phyloP scores from a whole-genome alignment of 352 stramenopile genomes.

The Phytophthora quininea region DNA sequence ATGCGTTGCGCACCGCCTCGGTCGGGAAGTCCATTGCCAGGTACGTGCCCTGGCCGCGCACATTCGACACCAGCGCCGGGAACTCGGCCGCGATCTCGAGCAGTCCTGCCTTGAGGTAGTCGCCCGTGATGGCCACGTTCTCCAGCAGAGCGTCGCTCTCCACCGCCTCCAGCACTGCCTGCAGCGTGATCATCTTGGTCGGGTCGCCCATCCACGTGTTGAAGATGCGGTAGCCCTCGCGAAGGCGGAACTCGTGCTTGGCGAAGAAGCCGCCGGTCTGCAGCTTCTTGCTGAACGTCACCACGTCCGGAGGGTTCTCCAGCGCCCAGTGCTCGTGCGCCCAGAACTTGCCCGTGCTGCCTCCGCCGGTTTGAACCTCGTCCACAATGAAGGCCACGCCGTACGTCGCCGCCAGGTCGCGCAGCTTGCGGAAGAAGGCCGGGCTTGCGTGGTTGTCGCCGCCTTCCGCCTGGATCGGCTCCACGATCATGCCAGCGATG shows the following conservation, averaged over 20 bases:
- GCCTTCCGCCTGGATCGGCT: conserved; percentile 84
- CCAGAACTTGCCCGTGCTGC: conserved; percentile 87
- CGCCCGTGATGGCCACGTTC: conserved; percentile 75
- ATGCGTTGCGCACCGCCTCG: conserved; percentile 62
- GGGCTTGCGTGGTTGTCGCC: conserved; percentile 82
- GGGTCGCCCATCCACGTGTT: conserved; percentile 91
- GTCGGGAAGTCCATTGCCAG: conserved; percentile 77
- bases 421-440: conserved; percentile 68
- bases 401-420: conserved; percentile 58
- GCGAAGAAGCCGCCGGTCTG: conserved; percentile 85
- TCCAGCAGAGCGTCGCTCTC: conserved; percentile 58
- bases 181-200: conserved; percentile 82
- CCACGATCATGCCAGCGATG: conserved; percentile 84
- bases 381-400: conserved; percentile 86
- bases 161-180: conserved; percentile 36
- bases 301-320: conserved; percentile 74
- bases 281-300: conserved; percentile 90
- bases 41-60: conserved; percentile 84
- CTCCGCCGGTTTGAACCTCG: conserved; percentile 84
- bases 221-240: conserved; percentile 83
- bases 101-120: conserved; percentile 70
- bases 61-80: conserved; percentile 68
- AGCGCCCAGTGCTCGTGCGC: conserved; percentile 84
- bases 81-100: conserved; percentile 51
- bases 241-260: conserved; percentile 76